Percentiles rank a stretch among this genome's conserved stretches.
phyloP scores from a whole-genome alignment of 495 filamentous ascomycete species.

The Wilcoxina mikolae region DNA sequence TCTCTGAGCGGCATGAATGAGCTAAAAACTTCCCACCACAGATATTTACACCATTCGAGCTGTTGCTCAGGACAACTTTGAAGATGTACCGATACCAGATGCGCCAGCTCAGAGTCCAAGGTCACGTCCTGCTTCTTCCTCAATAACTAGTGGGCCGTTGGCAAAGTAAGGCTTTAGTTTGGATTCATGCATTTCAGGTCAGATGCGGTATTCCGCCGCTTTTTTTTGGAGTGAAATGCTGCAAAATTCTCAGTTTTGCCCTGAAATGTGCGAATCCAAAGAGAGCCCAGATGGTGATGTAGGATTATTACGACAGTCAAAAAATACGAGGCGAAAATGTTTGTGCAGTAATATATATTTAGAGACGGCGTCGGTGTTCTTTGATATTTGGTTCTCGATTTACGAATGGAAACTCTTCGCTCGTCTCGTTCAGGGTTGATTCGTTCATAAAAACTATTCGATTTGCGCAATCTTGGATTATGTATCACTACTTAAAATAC shows the following conservation, averaged over 20 bases:
- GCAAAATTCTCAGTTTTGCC: too few species aligned
- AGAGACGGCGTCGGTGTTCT: neutral
- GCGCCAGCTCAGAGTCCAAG: conserved; percentile 35
- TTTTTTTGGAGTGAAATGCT: too few species aligned
- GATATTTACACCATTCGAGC: conserved; percentile 78
- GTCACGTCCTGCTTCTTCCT: neutral
- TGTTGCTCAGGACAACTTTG: conserved; percentile 94
- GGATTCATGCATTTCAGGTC: neutral
- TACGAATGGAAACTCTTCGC: neutral
- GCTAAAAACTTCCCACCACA: conserved; percentile 28
- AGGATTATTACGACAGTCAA: neutral
- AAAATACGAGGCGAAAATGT: neutral
- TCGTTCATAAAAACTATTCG: neutral
- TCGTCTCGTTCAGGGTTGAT: neutral
- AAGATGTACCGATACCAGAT: conserved; percentile 78
- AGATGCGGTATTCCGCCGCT: neutral
- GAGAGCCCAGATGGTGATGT: neutral
- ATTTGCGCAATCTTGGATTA: too few species aligned
- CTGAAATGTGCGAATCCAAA: neutral
- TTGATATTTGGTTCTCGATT: neutral
- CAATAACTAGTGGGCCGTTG: conserved; percentile 10
- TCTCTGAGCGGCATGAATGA: neutral
- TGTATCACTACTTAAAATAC: too few species aligned
- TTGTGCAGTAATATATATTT: neutral
- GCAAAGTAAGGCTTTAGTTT: conserved; percentile 13